phyloP scores from a whole-genome alignment of 805 yeast genomes.

The Debaryomyces tyrocola region DNA sequence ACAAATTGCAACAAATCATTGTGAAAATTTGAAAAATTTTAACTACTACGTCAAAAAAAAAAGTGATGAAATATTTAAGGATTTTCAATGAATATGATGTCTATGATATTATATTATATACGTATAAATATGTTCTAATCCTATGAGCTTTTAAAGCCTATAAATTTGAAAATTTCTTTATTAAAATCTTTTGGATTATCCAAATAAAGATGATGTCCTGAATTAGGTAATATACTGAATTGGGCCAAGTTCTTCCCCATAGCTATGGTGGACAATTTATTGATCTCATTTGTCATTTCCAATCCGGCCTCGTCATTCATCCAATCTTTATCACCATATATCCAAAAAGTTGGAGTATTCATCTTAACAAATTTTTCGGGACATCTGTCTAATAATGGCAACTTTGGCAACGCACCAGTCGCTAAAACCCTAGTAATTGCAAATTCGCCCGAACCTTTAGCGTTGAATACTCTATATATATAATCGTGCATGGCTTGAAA shows the following conservation, averaged over 20 bases:
- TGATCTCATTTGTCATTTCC: constrained; percentile 35
- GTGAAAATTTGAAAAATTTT: constrained; percentile 5
- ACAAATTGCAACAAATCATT: constrained; percentile 7
- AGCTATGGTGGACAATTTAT: constrained; percentile 25
- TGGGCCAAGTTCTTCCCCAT: constrained; percentile 28
- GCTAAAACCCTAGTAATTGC: constrained; percentile 61
- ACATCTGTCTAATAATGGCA: constrained; percentile 56
- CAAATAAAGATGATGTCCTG: constrained; percentile 57
- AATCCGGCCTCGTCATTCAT: constrained; percentile 65
- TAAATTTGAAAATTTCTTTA: constrained; percentile 30
- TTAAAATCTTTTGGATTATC: constrained; percentile 47
- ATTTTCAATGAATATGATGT: background rate
- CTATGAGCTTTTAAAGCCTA: constrained; percentile 18
- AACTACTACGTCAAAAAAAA: constrained; percentile 6
- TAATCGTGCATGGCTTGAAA: constrained; percentile 50
- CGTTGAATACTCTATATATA: constrained; percentile 52
- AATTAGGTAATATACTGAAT: constrained; percentile 36
- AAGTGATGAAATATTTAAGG: constrained; percentile 6
- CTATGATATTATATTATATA: background rate
- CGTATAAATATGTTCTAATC: background rate
- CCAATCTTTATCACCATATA: constrained; percentile 73
- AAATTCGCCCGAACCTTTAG: constrained; percentile 63
- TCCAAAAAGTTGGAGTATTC: constrained; percentile 52
- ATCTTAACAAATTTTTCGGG: constrained; percentile 40
- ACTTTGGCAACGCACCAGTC: constrained; percentile 56